phyloP scores from a whole-genome alignment of 2,329 filamentous ascomycete genomes.

The Exophiala sideris region DNA sequence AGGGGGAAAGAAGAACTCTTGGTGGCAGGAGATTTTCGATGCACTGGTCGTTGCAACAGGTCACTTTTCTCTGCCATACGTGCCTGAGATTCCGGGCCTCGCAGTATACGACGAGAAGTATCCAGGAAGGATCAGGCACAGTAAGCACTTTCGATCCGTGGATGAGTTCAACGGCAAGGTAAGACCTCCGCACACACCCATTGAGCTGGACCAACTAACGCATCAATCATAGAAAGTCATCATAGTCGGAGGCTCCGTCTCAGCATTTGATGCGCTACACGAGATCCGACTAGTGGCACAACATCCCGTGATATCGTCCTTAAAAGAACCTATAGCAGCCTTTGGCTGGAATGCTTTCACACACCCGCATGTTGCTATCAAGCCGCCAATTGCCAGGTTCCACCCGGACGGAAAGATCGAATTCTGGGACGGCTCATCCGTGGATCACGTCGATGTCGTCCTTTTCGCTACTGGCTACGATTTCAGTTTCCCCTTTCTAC shows the following conservation, averaged over 20 bases:
- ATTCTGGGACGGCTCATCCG: constrained; percentile 27
- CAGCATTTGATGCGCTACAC: constrained; percentile 30
- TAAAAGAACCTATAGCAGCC: constrained; percentile 2
- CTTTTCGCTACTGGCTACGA: constrained; percentile 35
- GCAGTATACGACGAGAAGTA: constrained; percentile 37
- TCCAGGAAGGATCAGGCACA: constrained; percentile 41
- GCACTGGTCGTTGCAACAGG: constrained; percentile 43
- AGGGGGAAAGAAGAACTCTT: constrained; percentile 29
- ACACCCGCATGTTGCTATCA: constrained; percentile 33
- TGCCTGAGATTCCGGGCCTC: constrained; percentile 44
- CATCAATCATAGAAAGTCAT: constrained; percentile 25
- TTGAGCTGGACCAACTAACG: not conserved
- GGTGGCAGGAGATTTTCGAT: constrained; percentile 43
- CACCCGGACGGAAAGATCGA: constrained; percentile 22
- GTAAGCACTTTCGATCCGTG: constrained; percentile 39
- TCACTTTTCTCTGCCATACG: constrained; percentile 41
- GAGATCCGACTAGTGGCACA: constrained; percentile 30
- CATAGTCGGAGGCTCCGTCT: constrained; percentile 33
- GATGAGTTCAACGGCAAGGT: constrained; percentile 39
- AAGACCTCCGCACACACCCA: not conserved
- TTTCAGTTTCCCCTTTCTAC: constrained; percentile 33
- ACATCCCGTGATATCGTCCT: constrained; percentile 14
- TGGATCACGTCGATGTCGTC: constrained; percentile 29
- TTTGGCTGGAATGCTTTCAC: constrained; percentile 24
- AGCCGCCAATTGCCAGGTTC: constrained; percentile 30